phyloP scores from a whole-genome alignment of 2,329 filamentous ascomycete genomes.

The Chrysosphaeria jannelii region DNA sequence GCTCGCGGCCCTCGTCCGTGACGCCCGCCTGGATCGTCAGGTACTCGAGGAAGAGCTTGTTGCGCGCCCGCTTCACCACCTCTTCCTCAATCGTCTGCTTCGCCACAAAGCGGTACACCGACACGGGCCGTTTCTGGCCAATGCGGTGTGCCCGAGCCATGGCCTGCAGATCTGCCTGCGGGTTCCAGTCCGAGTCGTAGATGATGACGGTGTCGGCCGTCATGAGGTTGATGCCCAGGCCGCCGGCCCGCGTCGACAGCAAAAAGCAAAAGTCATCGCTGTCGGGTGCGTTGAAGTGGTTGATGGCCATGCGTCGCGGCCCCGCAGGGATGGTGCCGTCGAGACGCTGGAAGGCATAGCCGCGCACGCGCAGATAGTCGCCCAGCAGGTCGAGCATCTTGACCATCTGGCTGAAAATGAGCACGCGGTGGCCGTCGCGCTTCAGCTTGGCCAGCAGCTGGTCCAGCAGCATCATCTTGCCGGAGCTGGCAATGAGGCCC shows the following conservation, averaged over 20 bases:
- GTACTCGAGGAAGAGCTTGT: slow-evolving; percentile 92
- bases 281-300: slow-evolving; percentile 91
- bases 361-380: slow-evolving; percentile 73
- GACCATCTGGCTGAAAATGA: slow-evolving; percentile 99
- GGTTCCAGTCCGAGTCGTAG: slow-evolving; percentile 98
- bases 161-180: slow-evolving; percentile 86
- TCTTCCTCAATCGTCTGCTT: slow-evolving; percentile 98
- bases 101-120: slow-evolving; percentile 82
- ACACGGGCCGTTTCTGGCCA: slow-evolving; percentile 84
- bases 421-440: slow-evolving; percentile 73
- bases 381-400: slow-evolving; percentile 92
- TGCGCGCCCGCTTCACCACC: slow-evolving; percentile 78
- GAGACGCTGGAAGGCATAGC: slow-evolving; percentile 83
- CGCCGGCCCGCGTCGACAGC: slow-evolving; percentile 79
- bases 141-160: slow-evolving; percentile 98
- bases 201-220: slow-evolving; percentile 93
- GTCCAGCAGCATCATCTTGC: slow-evolving; percentile 98
- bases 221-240: slow-evolving; percentile 96
- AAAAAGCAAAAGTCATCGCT: slow-evolving; percentile 94
- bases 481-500: slow-evolving; percentile 81
- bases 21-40: slow-evolving; percentile 92
- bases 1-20: slow-evolving; percentile 72
- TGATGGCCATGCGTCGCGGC: slow-evolving; percentile 74
- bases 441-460: slow-evolving; percentile 82
- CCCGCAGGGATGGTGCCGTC: slow-evolving; percentile 83